Conservation (phyloP, 768 basidiomycete species). For the Omphalotus guepiniiformis region DNA sequence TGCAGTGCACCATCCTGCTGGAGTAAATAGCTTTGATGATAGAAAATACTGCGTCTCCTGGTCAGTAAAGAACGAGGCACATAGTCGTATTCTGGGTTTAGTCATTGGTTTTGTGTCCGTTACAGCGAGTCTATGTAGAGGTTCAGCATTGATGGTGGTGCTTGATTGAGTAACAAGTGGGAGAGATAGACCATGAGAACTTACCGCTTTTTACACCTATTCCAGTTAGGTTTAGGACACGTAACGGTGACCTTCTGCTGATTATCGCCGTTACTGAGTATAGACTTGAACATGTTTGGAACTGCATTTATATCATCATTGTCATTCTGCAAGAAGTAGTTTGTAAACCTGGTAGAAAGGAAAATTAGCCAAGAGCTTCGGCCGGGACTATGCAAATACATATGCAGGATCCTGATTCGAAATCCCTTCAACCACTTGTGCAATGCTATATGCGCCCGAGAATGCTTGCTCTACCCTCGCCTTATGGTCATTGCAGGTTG, state of each 20-base stretch:
- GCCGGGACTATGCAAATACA: neutral
- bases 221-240: no score
- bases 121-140: neutral
- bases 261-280: neutral
- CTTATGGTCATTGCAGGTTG: no score
- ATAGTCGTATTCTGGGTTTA: neutral
- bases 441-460: neutral
- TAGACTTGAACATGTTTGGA: neutral
- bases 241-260: neutral
- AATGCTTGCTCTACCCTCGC: no score
- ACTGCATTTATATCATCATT: neutral
- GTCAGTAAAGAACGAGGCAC: neutral
- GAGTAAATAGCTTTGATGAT: neutral
- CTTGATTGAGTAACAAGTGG: neutral
- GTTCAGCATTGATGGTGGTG: neutral
- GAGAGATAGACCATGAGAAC: neutral
- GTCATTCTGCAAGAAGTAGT: neutral
- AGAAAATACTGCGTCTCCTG: neutral
- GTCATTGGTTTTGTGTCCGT: neutral
- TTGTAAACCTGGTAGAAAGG: neutral
- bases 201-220: no score
- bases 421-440: neutral
- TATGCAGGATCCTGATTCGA: neutral
- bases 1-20: neutral
- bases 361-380: neutral